Evolutionary conservation across 306 rosid genomes (phyloP).

Genomic region (Sicyos baderoa): DNA sequence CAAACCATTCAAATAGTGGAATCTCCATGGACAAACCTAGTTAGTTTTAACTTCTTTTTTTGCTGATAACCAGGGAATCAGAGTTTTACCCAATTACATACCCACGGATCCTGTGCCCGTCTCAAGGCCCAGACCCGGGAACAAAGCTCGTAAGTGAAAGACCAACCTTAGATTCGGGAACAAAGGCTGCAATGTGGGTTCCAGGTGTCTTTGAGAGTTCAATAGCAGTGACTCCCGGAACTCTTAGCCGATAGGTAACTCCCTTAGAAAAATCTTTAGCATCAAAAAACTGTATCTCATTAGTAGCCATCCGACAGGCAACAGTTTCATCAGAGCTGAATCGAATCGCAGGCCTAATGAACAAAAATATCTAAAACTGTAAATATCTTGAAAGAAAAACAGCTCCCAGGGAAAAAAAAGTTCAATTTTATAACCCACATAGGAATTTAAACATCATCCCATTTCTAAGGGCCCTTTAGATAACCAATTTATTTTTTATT

Average conservation of each 20-base stretch:
- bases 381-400: not conserved
- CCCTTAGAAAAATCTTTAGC: conserved; percentile 64
- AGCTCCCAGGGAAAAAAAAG: too few species aligned
- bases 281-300: conserved; percentile 81
- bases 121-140: too few species aligned
- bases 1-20: not conserved
- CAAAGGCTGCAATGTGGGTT: conserved; percentile 77
- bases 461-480: too few species aligned
- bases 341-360: conserved; percentile 66
- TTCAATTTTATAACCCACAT: not conserved
- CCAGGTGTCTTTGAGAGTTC: conserved; percentile 80
- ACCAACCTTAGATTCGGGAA: conserved; percentile 82
- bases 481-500: too few species aligned
- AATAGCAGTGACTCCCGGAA: conserved; percentile 63
- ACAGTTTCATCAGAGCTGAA: conserved; percentile 73
- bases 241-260: conserved; percentile 45
- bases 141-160: not conserved
- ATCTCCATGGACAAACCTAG: not conserved
- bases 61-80: too few species aligned
- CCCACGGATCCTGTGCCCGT: too few species aligned
- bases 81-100: too few species aligned
- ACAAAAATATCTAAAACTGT: conserved; percentile 1
- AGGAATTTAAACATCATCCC: not conserved
- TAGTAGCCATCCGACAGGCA: conserved; percentile 71
- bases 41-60: too few species aligned